Percentiles rank a stretch among this genome's conserved stretches.
Evolutionary conservation across 176 grass and related monocot species (phyloP).

Genomic region (Typha latifolia): DNA sequence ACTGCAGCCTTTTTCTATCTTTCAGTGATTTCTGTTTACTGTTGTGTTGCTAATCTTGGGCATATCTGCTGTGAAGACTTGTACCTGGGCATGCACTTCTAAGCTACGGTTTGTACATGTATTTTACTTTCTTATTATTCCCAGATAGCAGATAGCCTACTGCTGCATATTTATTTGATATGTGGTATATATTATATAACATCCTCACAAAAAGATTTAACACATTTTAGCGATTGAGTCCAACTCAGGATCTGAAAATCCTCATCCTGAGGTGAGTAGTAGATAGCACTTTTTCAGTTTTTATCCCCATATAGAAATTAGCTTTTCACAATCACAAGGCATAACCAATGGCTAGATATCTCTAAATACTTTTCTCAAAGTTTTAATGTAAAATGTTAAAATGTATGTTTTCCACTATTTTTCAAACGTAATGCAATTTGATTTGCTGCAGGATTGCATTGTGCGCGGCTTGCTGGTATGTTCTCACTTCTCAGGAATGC

Average conservation of each 20-base stretch:
- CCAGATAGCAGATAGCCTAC: background rate
- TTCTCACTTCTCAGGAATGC: conserved; percentile 15
- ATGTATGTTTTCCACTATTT: too few species aligned
- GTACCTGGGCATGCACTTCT: conserved; percentile 75
- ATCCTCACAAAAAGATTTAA: background rate
- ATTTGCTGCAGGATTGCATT: conserved; percentile 66
- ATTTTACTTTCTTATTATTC: conserved; percentile 10
- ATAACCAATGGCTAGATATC: too few species aligned
- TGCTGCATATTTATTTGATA: conserved; percentile 15
- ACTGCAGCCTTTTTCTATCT: conserved; percentile 11
- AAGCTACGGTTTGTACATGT: conserved; percentile 64
- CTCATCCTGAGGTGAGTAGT: too few species aligned
- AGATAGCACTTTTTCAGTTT: too few species aligned
- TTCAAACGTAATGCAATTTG: background rate
- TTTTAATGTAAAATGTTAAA: too few species aligned
- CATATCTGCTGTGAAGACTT: conserved; percentile 51
- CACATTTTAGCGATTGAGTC: too few species aligned
- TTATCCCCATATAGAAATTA: too few species aligned
- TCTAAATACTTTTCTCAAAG: too few species aligned
- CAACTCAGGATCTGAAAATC: too few species aligned
- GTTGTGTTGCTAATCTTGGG: conserved; percentile 15
- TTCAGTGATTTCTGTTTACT: conserved; percentile 6
- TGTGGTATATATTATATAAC: background rate
- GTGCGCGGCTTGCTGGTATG: conserved; percentile 82
- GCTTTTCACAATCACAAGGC: too few species aligned